Evolutionary conservation across 352 stramenopile genomes (phyloP), one percentile per base, ranked within the genome.

Genomic region (Hyaloperonospora arabidopsidis): DNA sequence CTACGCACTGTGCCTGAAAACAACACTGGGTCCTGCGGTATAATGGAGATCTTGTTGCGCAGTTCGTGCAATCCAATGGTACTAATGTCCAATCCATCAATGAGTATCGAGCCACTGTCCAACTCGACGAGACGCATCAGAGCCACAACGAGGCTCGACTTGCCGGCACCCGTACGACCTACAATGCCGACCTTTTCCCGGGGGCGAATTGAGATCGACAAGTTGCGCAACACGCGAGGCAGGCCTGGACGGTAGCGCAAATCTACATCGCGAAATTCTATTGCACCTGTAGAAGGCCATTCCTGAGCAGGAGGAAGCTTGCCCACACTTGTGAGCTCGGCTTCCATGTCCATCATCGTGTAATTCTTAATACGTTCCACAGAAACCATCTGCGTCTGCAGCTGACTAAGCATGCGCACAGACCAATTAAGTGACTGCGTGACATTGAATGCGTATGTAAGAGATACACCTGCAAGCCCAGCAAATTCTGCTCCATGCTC

Each of bases 11-110:
- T 91, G n/a, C 95, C 95, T 7, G 79, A 89, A 67, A 98, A 98
- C 35, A 98, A 62, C 2, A 98, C 87, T 14, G 96, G 95, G 52
- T 98, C 90, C 67, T 98, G 93, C 4, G 87, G 87, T 23, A 95
- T 98, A 45, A 98, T 95, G 18, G 93, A 65, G 32, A 85, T 70
- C 46, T 78, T 77, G 43, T 45, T 64, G 19, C 79, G 74, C 29
- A 89, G 44, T 19, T 73, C 65, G 39, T 84, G 68, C 35, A 89
- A 50, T 2, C 70, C 69, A 21, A 89, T 67, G 6, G 56, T 75
- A 28, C 57, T 52, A n/a, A 87, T 76, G 53, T 87, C 61, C 22
- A 86, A 50, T 35, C 66, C 75, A 51, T 89, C 79, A n/a, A 89
- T 81, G 28, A 66, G 36, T 53, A 89, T 86, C 0, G 53, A 58